Conservation (phyloP, 2,329 filamentous ascomycete species). For the Zalaria obscura region DNA sequence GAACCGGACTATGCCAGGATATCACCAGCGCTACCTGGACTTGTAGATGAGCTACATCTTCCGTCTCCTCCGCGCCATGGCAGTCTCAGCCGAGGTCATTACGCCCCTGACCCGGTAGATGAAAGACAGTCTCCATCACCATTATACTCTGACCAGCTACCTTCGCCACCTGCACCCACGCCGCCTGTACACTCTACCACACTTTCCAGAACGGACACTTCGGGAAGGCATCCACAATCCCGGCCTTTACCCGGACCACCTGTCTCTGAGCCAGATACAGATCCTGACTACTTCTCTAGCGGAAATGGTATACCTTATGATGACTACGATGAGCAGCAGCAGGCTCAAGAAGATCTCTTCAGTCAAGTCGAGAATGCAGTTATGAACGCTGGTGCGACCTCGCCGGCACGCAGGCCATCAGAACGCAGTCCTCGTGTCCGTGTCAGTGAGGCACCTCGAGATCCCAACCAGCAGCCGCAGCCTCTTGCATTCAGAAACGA, state of each 20-base stretch:
- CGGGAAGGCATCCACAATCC: constrained; percentile 41
- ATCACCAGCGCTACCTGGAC: constrained; percentile 9
- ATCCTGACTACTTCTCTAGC: constrained; percentile 23
- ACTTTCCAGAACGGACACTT: constrained; percentile 26
- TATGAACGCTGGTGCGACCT: constrained; percentile 18
- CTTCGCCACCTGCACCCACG: constrained; percentile 34
- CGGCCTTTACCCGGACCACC: constrained; percentile 46
- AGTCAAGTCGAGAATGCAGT: constrained; percentile 41
- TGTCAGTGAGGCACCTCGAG: constrained; percentile 17
- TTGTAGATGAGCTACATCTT: constrained; percentile 9
- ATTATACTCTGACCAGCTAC: constrained; percentile 17
- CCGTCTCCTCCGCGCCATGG: constrained; percentile 16
- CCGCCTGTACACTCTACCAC: constrained; percentile 26
- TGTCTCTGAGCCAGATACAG: constrained; percentile 15
- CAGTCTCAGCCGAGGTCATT: background rate
- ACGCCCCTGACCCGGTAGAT: constrained; percentile 1
- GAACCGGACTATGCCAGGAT: constrained; percentile 4
- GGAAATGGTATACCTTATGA: constrained; percentile 12
- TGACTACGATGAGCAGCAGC: constrained; percentile 12
- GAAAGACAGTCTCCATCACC: constrained; percentile 14
- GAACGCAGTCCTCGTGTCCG: constrained; percentile 21
- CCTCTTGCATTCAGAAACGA: constrained; percentile 13
- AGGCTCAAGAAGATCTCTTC: constrained; percentile 42
- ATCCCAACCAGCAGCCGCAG: constrained; percentile 11
- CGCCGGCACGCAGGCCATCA: constrained; percentile 3